Base-by-base conservation (phyloP, 192 early-diverging fungal genomes). In the Linnemannia schmuckeri region DNA sequence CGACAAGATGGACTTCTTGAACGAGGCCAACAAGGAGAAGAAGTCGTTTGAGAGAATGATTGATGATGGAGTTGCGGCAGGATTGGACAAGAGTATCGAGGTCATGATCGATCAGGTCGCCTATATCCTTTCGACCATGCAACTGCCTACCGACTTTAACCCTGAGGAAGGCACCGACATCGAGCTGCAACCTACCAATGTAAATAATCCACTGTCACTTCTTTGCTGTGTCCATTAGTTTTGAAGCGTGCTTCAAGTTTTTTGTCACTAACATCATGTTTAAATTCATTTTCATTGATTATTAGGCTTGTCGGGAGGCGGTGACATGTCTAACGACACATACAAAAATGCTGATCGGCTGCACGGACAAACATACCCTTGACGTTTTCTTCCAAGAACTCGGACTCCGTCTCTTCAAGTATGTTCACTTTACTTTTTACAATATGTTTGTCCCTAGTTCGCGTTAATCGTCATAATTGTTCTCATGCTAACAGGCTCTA, bases 311-410 rank as follows among this genome's bases (percentile, higher is more conserved):
- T 72, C 75, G 80, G 52, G 91, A 93, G 41, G 94, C 94, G 0
- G 93, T 99, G 70, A 94, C 93, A 66, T 96, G 95, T 83, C 84
- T 99, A 66, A 93, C 93, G 44, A 91, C 92, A 15, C 96, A 97
- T 76, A 93, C 94, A 3, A 92, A 93, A 74, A 89, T 96, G 77
- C 79, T 99, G 76, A 89, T 82, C 54, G 95, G 96, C 52, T 92
- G 93, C 9, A 92, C 95, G 20, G 96, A 99, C 72, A 95, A 96
- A 88, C 88, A 95, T 69, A 97, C 96, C 41, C 91, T 97, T 80
- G 96, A 97, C 76, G 95, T 99, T 47, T 97, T 98, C 88, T 93
- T 96, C 72, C 95, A 94, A 79, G 98, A 99, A 87, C 92, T 99
- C 72, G 97, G 95, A 55, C 82, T 93, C 37, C 92, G 98, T 63